Conservation (phyloP, 2,329 filamentous ascomycete genomes). For the Venturiaceae sp. region DNA sequence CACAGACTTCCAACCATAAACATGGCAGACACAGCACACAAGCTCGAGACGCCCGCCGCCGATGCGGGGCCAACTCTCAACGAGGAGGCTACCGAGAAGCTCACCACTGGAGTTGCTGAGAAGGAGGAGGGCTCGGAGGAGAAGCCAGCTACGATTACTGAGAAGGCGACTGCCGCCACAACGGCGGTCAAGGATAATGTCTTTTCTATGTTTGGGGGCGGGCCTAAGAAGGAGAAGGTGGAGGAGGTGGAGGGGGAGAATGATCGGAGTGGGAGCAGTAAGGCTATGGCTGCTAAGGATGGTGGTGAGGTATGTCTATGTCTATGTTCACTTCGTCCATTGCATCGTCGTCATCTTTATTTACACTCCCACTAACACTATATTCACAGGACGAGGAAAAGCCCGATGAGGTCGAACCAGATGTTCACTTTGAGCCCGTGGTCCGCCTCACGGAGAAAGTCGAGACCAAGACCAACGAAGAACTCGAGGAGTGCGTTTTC, state of each 20-base stretch:
- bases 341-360: background rate
- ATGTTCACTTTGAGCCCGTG: slow-evolving; percentile 95
- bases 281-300: slow-evolving; percentile 58
- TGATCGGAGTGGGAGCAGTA: slow-evolving; percentile 78
- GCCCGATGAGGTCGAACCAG: slow-evolving; percentile 81
- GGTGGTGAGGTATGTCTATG: slow-evolving; percentile 47
- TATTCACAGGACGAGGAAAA: slow-evolving; percentile 44
- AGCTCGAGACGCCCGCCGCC: slow-evolving; percentile 25
- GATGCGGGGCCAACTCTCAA: slow-evolving; percentile 16
- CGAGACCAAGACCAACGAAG: slow-evolving; percentile 96
- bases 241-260: slow-evolving; percentile 65
- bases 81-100: slow-evolving; percentile 33
- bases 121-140: slow-evolving; percentile 31
- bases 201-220: slow-evolving; percentile 98
- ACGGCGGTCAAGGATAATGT: slow-evolving; percentile 48
- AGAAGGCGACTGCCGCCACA: slow-evolving; percentile 17
- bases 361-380: slow-evolving; percentile 11
- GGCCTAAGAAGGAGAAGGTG: slow-evolving; percentile 95
- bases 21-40: slow-evolving; percentile 27
- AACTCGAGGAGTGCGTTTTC: slow-evolving; percentile 93
- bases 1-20: slow-evolving; percentile 4
- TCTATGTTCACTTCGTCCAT: background rate
- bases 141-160: slow-evolving; percentile 28
- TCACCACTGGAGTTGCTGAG: slow-evolving; percentile 28
- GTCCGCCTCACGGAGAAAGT: slow-evolving; percentile 94